A percentile compares a stretch with the other conserved stretches of the same genome.
phyloP scores from a whole-genome alignment of 306 rosid species.

The Prunus davidiana region DNA sequence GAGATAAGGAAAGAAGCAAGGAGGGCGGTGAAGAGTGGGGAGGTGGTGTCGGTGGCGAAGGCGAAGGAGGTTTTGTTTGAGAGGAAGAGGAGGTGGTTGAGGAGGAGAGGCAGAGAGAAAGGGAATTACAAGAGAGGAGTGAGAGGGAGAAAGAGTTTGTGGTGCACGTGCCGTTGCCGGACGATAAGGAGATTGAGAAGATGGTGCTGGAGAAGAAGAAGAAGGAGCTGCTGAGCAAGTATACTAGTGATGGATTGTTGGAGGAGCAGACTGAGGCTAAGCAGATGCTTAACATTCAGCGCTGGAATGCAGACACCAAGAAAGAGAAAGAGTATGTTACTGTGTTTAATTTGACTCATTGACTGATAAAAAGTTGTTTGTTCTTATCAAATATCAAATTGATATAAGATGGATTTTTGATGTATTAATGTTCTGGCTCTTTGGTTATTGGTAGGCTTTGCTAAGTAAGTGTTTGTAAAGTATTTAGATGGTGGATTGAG shows the following conservation, averaged over 20 bases:
- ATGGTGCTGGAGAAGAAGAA: constrained; percentile 96
- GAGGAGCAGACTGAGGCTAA: constrained; percentile 79
- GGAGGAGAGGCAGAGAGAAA: constrained; percentile 60
- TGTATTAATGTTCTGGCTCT: background rate
- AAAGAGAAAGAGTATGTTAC: background rate
- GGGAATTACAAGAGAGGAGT: constrained; percentile 34
- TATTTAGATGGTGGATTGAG: background rate
- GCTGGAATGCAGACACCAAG: constrained; percentile 14
- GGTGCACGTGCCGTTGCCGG: constrained; percentile 88
- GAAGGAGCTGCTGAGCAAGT: constrained; percentile 67
- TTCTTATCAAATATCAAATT: background rate
- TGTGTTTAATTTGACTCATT: background rate
- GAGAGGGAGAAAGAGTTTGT: constrained; percentile 64
- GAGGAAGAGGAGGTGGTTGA: constrained; percentile 86
- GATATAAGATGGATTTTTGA: background rate
- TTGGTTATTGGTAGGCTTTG: background rate
- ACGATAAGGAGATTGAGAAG: constrained; percentile 83
- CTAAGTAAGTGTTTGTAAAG: background rate
- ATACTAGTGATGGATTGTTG: constrained; percentile 59
- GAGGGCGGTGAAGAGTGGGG: constrained; percentile 81
- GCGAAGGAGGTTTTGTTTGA: constrained; percentile 58
- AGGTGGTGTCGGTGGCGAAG: constrained; percentile 50
- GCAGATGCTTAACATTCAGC: constrained; percentile 77
- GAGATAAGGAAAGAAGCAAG: constrained; percentile 75
- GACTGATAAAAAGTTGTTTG: background rate